Base-by-base conservation (phyloP, 2,329 filamentous ascomycete species). In the Fusarium albosuccineum region DNA sequence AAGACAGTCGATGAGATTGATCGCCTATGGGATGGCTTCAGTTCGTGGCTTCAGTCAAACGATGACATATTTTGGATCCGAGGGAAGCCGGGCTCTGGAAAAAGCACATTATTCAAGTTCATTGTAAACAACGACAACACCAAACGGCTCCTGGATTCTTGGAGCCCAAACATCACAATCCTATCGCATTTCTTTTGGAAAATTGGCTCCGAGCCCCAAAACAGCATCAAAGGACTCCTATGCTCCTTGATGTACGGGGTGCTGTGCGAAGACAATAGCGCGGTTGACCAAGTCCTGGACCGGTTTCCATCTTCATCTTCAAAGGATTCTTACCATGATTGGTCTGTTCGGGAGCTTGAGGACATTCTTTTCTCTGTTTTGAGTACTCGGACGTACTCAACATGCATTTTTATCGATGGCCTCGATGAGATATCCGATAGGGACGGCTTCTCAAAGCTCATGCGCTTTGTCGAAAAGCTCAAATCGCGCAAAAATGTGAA, bases 11-110 rank as follows among this genome's bases (percentile, higher is more conserved):
- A 7, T 1, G 11, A 1, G 4, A 64, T 58, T 9, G 50, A 58
- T 6, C 0, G 11, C 2, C 9, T 3, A 2, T 68, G 66, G 63
- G 7, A 4, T 4, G 42, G 0, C 2, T 61, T 66, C 5, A 14
- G 49, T 6, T 1, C 39, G 0, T 70, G 65, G 62, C 13, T 68
- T 0, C 3, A 14, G n/a, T 66, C 64, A 1, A 22, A n/a, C 1
- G 9, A 51, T 0, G 2, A 3, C 0, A 9, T 64, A 2, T 66
- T 66, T 1, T 68, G 37, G 4, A 36, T 70, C 8, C 33, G 3
- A 9, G 68, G 68, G 2, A 70, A 70, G 3, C 51, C 67, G 6
- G 67, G 67, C 0, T 68, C 64, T 1, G 67, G 62, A 0, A 68
- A 70, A 44, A 70, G 67, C 9, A 66, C 64, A 0, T 9, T 70